Conservation (phyloP, 1,284 basidiomycete species). For the Ceratobasidium sp. region DNA sequence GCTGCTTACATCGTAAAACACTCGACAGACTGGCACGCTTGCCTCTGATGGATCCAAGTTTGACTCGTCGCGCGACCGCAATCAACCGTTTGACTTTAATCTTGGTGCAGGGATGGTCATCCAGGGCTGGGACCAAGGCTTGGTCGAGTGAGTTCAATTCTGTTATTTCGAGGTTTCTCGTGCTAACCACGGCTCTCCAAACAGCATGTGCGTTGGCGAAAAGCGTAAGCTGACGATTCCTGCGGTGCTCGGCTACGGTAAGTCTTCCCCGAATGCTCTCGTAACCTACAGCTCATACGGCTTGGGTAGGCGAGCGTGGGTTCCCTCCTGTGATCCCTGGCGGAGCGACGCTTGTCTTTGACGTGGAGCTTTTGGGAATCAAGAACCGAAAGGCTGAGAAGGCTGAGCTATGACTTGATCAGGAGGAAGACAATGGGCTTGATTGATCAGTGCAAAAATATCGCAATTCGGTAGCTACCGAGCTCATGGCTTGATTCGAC, state of each 20-base stretch:
- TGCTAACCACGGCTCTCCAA: background rate
- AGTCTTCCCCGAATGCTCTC: constrained; percentile 58
- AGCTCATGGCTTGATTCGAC: background rate
- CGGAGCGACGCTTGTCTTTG: constrained; percentile 88
- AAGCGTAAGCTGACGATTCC: constrained; percentile 94
- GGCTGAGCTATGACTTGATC: constrained; percentile 37
- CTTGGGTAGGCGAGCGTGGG: constrained; percentile 74
- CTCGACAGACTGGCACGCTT: constrained; percentile 77
- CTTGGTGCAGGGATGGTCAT: constrained; percentile 87
- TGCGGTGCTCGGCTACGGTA: constrained; percentile 82
- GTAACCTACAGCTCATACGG: constrained; percentile 39
- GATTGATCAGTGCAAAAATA: background rate
- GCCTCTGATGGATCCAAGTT: constrained; percentile 82
- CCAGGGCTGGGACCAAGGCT: constrained; percentile 83
- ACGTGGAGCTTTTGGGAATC: constrained; percentile 80
- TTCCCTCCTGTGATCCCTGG: constrained; percentile 85
- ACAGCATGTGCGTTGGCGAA: constrained; percentile 88
- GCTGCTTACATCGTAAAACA: background rate
- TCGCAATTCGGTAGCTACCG: background rate
- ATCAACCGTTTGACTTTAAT: constrained; percentile 73
- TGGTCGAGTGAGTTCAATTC: constrained; percentile 60
- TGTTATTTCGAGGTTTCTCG: background rate
- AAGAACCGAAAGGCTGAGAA: constrained; percentile 56
- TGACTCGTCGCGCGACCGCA: constrained; percentile 85
- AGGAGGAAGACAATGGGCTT: constrained; percentile 1